Conservation (phyloP, 176 grass and related monocot genomes). For the Elaeis guineensis region DNA sequence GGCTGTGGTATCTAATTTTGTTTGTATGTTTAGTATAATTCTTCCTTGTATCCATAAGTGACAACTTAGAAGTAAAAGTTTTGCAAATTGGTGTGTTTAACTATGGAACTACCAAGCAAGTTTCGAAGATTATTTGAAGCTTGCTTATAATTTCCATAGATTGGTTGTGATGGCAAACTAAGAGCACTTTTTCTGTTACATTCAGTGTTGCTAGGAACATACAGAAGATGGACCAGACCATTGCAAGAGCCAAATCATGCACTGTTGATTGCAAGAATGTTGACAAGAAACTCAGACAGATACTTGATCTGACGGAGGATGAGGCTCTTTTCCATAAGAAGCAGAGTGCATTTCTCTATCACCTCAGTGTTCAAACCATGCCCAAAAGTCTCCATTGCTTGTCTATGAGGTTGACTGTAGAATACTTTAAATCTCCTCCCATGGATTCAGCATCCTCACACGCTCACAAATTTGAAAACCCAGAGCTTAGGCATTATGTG, state of each 20-base stretch:
- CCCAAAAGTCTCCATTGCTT: slow-evolving; percentile 96
- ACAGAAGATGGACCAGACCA: slow-evolving; percentile 65
- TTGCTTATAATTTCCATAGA: neutral
- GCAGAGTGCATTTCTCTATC: slow-evolving; percentile 93
- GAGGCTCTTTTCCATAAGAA: slow-evolving; percentile 97
- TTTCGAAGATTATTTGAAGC: too few relatives aligned
- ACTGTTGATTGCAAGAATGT: slow-evolving; percentile 93
- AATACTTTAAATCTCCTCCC: slow-evolving; percentile 61
- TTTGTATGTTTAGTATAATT: too few relatives aligned
- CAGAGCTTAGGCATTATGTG: slow-evolving; percentile 72
- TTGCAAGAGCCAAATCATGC: slow-evolving; percentile 56
- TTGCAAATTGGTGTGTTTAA: too few relatives aligned
- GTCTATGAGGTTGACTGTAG: slow-evolving; percentile 95
- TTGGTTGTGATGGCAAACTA: neutral
- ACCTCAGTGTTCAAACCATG: slow-evolving; percentile 97
- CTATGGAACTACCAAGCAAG: too few relatives aligned
- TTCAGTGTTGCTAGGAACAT: slow-evolving; percentile 70
- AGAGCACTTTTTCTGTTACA: slow-evolving; percentile 12
- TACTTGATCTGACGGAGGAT: slow-evolving; percentile 92
- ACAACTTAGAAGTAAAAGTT: too few relatives aligned
- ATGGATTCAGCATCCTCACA: slow-evolving; percentile 44
- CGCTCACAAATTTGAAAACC: slow-evolving; percentile 42
- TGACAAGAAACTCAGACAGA: slow-evolving; percentile 78
- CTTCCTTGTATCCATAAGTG: too few relatives aligned
- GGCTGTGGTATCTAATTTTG: too few relatives aligned